A percentile compares a stretch with the other conserved stretches of the same genome.
phyloP scores from a whole-genome alignment of 169 alveolate species.

The Plasmodium chabaudi region DNA sequence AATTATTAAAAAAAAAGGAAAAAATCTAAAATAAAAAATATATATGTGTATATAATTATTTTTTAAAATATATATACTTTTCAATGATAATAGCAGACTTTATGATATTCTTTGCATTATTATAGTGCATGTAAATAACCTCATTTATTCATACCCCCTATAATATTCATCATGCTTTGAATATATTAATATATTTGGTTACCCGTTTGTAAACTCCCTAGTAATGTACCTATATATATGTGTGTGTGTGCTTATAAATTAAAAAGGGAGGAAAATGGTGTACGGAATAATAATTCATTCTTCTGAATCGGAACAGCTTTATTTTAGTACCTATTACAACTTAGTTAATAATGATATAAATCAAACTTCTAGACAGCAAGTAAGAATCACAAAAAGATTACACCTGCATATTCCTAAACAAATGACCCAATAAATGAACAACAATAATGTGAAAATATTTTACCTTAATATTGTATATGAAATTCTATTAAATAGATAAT shows the following conservation, averaged over 20 bases:
- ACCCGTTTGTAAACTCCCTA: not conserved
- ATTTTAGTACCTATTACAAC: slow-evolving; percentile 43
- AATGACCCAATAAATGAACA: too few relatives aligned
- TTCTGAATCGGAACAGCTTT: slow-evolving; percentile 16
- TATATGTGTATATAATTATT: too few relatives aligned
- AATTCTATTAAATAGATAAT: slow-evolving; percentile 6
- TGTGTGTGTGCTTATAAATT: too few relatives aligned
- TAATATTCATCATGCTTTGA: too few relatives aligned
- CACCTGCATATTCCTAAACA: not conserved
- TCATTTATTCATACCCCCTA: too few relatives aligned
- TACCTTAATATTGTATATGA: not conserved
- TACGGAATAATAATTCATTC: slow-evolving; percentile 60
- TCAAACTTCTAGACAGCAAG: slow-evolving; percentile 32
- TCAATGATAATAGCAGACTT: too few relatives aligned
- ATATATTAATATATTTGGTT: not conserved
- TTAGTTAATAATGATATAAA: slow-evolving; percentile 8
- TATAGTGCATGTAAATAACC: too few relatives aligned
- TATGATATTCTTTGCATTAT: too few relatives aligned
- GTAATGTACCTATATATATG: not conserved
- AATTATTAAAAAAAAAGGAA: too few relatives aligned
- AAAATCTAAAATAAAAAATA: too few relatives aligned
- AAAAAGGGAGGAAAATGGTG: slow-evolving; percentile 17
- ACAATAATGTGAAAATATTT: not conserved
- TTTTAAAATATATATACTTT: too few relatives aligned
- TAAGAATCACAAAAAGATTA: slow-evolving; percentile 4